A percentile compares a stretch with the other conserved stretches of the same genome.
Conservation (phyloP, 2,329 filamentous ascomycete genomes). For the Pyrenochaeta sp. region DNA sequence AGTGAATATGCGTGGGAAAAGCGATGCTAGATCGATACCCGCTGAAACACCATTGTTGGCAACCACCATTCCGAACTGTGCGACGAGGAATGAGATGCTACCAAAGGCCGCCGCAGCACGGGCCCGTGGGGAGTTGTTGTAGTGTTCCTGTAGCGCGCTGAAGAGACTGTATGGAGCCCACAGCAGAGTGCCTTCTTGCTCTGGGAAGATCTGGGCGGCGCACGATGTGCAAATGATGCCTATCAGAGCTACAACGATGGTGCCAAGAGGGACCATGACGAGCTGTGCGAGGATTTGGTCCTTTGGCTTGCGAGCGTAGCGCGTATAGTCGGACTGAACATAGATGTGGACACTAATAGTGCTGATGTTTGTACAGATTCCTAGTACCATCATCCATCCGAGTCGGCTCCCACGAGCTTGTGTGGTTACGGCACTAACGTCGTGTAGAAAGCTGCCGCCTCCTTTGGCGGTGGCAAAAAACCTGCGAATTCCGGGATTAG, state of each 20-base stretch:
- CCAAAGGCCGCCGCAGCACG: conserved; percentile 58
- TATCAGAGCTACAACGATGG: conserved; percentile 34
- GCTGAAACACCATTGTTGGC: conserved; percentile 59
- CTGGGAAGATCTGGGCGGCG: conserved; percentile 28
- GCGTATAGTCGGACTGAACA: conserved; percentile 12
- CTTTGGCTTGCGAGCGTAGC: conserved; percentile 45
- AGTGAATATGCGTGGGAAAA: conserved; percentile 63
- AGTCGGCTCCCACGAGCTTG: conserved; percentile 24
- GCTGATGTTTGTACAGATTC: conserved; percentile 47
- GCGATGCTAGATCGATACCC: conserved; percentile 63
- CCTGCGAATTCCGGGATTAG: neutral
- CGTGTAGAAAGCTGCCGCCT: conserved; percentile 29
- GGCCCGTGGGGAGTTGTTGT: conserved; percentile 34
- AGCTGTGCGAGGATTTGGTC: conserved; percentile 53
- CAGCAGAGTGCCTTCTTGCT: conserved; percentile 19
- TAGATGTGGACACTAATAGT: conserved; percentile 9
- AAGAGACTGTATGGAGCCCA: conserved; percentile 40
- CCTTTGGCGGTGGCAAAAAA: conserved; percentile 18
- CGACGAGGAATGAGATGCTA: conserved; percentile 54
- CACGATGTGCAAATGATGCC: conserved; percentile 42
- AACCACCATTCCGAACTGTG: conserved; percentile 55
- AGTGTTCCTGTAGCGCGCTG: conserved; percentile 16
- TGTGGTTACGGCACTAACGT: conserved; percentile 19
- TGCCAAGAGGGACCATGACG: conserved; percentile 33
- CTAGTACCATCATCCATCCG: conserved; percentile 44